Evolutionary conservation across 192 early-diverging fungal genomes (phyloP).

Genomic region (Linderina pennispora): DNA sequence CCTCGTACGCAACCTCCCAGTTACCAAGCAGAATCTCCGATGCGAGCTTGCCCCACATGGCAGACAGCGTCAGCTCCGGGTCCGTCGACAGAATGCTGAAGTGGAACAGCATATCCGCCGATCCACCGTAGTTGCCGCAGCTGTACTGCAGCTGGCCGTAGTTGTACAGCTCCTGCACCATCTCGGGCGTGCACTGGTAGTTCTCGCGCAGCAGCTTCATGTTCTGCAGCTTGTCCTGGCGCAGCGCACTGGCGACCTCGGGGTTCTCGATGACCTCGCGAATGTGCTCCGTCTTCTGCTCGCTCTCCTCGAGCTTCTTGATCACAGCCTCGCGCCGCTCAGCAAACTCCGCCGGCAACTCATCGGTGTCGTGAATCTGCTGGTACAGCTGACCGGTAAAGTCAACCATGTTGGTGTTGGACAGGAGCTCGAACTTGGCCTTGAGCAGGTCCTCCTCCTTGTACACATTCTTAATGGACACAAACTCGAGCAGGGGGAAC

Average conservation of each 20-base stretch:
- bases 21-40: slow-evolving; percentile 90
- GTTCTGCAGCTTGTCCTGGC: slow-evolving; percentile 93
- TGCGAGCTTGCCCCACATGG: slow-evolving; percentile 96
- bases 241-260: slow-evolving; percentile 79
- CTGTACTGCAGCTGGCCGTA: slow-evolving; percentile 89
- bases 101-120: slow-evolving; percentile 91
- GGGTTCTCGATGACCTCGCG: slow-evolving; percentile 89
- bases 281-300: slow-evolving; percentile 72
- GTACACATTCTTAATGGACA: slow-evolving; percentile 80
- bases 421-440: slow-evolving; percentile 86
- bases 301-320: slow-evolving; percentile 63
- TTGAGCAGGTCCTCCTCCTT: slow-evolving; percentile 65
- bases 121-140: slow-evolving; percentile 86
- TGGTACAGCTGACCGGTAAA: slow-evolving; percentile 80
- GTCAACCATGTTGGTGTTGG: slow-evolving; percentile 92
- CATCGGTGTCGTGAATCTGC: slow-evolving; percentile 69
- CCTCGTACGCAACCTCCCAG: slow-evolving; percentile 91
- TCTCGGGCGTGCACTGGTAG: slow-evolving; percentile 87
- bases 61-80: slow-evolving; percentile 71
- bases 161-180: slow-evolving; percentile 81
- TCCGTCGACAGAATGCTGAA: slow-evolving; percentile 94
- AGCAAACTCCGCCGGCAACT: slow-evolving; percentile 67
- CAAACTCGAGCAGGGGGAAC: slow-evolving; percentile 85
- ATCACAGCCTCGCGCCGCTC: slow-evolving; percentile 75
- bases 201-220: slow-evolving; percentile 81